These are phyloP conservation scores for Bathelium albidoporum DNA, from an alignment of 495 filamentous ascomycete species.

Conservation along the genomic window DNA sequence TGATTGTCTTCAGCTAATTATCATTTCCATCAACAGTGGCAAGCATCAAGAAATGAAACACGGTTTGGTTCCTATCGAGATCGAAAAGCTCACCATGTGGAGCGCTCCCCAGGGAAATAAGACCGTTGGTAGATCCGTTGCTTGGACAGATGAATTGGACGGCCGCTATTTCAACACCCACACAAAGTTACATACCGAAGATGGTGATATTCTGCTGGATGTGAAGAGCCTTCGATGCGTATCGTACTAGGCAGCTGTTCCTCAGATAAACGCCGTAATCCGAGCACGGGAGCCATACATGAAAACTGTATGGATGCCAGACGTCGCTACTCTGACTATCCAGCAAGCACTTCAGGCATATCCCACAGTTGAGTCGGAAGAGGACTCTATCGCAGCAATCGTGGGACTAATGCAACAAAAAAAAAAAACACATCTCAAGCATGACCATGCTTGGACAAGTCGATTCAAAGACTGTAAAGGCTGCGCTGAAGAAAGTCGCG, in stretches of 20 bases:
- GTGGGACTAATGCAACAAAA: not conserved
- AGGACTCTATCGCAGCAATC: not conserved
- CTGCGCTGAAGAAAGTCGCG: not conserved
- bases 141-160: constrained; percentile 5
- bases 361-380: not conserved
- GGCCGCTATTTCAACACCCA: constrained; percentile 9
- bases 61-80: constrained; percentile 7
- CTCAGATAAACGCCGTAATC: not conserved
- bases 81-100: constrained; percentile 5
- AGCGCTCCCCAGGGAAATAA: not conserved
- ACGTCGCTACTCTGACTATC: not conserved
- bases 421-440: not conserved
- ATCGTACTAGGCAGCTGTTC: not conserved
- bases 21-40: not conserved
- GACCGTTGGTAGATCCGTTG: not conserved
- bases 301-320: not conserved
- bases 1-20: not conserved
- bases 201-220: constrained; percentile 3
- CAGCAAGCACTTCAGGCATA: not conserved
- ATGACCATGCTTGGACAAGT: not conserved
- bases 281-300: not conserved
- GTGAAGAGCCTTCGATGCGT: not conserved
- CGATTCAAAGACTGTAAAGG: not conserved
- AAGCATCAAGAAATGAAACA: constrained; percentile 6
- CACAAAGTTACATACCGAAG: not conserved